Percentiles rank a stretch among this genome's conserved stretches.
These are phyloP conservation scores for Mycena venus DNA, from an alignment of 768 basidiomycete genomes.

Conservation along the genomic window DNA sequence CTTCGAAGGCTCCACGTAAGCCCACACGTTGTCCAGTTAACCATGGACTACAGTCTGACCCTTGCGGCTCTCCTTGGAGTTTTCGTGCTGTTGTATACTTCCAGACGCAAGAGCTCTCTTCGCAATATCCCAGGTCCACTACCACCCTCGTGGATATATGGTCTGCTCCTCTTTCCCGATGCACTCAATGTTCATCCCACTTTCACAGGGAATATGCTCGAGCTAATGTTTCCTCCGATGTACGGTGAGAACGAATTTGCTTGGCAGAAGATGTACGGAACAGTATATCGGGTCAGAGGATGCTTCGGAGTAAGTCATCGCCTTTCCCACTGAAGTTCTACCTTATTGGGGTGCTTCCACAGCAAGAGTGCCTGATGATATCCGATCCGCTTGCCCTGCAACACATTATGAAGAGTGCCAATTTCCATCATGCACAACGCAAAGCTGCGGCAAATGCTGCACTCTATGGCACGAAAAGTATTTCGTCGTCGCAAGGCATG, in stretches of 20 bases:
- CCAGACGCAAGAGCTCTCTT: not conserved
- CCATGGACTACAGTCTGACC: not conserved
- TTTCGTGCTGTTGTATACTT: not conserved
- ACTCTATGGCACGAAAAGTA: slow-evolving; percentile 8
- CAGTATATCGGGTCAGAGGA: slow-evolving; percentile 8
- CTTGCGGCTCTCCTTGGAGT: slow-evolving; percentile 18
- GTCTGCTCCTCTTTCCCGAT: not conserved
- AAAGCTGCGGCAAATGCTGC: slow-evolving; percentile 4
- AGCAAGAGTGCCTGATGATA: slow-evolving; percentile 10
- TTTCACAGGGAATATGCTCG: slow-evolving; percentile 5
- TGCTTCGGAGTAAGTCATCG: slow-evolving; percentile 2
- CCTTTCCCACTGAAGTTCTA: slow-evolving; percentile 7
- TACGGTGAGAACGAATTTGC: slow-evolving; percentile 9
- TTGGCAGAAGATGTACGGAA: slow-evolving; percentile 16
- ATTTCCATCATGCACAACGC: slow-evolving; percentile 11
- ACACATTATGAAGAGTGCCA: not conserved
- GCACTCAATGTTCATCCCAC: not conserved
- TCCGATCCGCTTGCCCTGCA: slow-evolving; percentile 18
- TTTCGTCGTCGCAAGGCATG: slow-evolving; percentile 6
- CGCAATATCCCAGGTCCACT: no score
- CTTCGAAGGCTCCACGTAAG: not conserved
- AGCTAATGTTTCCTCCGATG: not conserved
- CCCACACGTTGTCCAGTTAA: not conserved
- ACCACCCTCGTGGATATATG: no score
- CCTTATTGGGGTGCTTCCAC: not conserved